Evolutionary conservation across 441 rosid species (phyloP).

Genomic region (Erysimum pusillum): DNA sequence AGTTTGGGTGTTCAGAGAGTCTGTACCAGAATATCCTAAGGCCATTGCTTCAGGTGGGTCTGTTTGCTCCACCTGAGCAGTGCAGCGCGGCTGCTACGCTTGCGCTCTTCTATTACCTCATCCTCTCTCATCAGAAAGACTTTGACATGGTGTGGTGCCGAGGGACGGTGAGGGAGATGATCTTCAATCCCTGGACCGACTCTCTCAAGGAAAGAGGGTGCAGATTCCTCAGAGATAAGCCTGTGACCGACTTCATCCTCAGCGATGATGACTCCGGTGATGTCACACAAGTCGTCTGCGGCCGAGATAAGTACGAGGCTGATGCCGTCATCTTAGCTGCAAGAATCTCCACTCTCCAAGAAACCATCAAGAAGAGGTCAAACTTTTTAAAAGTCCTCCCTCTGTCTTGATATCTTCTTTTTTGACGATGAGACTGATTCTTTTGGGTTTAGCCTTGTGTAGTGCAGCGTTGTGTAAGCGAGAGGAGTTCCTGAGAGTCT

Average conservation of each 20-base stretch:
- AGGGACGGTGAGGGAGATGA: constrained; percentile 1
- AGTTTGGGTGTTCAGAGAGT: constrained; percentile 4
- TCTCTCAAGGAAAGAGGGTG: not conserved
- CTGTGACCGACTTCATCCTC: constrained; percentile 27
- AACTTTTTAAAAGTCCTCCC: not conserved
- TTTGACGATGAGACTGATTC: constrained; percentile 29
- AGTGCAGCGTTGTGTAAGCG: constrained; percentile 62
- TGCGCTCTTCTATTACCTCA: not conserved
- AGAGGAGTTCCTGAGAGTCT: constrained; percentile 69
- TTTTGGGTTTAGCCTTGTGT: constrained; percentile 43
- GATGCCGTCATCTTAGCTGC: constrained; percentile 68
- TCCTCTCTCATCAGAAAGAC: constrained; percentile 67
- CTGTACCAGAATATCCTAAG: not conserved
- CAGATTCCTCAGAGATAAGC: not conserved
- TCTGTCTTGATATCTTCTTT: not conserved
- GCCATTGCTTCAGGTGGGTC: constrained; percentile 3
- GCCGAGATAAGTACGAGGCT: constrained; percentile 47
- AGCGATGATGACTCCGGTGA: constrained; percentile 55
- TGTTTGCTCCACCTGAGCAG: constrained; percentile 4
- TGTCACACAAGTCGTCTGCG: constrained; percentile 60
- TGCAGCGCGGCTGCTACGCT: not conserved
- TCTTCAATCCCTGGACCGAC: not conserved
- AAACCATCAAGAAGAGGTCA: constrained; percentile 63
- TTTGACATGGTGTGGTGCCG: constrained; percentile 12
- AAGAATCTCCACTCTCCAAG: constrained; percentile 61